These are phyloP conservation scores for Orbilia javanica DNA, from an alignment of 2,329 filamentous ascomycete species.

Conservation along the genomic window DNA sequence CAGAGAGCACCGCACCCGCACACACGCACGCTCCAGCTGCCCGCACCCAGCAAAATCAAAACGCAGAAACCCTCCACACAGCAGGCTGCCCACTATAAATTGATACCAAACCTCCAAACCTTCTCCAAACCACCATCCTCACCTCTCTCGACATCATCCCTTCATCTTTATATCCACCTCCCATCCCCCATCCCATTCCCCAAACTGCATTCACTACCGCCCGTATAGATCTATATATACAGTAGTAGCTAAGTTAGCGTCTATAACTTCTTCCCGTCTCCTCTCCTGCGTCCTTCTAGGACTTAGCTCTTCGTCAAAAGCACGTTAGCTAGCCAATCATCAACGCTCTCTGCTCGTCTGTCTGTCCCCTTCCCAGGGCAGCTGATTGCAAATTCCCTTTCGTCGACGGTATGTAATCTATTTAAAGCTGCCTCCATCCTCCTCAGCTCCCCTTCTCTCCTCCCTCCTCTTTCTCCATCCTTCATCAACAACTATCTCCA, in stretches of 20 bases:
- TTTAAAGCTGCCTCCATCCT: conserved; percentile 25
- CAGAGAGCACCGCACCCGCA: neutral
- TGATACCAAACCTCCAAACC: neutral
- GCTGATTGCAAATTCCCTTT: conserved; percentile 6
- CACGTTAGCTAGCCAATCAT: conserved; percentile 1
- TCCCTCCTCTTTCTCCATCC: neutral
- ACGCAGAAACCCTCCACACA: neutral
- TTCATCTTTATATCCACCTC: neutral
- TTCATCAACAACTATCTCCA: neutral
- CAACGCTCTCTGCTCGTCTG: neutral
- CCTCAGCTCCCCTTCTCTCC: neutral
- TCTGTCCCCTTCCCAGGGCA: neutral
- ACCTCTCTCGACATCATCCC: neutral
- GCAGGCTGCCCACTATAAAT: neutral
- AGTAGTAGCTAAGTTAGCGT: too few species aligned
- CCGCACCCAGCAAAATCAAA: neutral
- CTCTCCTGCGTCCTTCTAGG: neutral
- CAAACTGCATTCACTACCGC: neutral
- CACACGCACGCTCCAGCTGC: too few species aligned
- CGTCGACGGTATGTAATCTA: conserved; percentile 18
- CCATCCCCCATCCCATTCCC: neutral
- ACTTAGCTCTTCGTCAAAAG: neutral
- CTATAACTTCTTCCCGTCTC: neutral
- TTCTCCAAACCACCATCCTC: neutral
- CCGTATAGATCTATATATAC: neutral